Evolutionary conservation across 192 early-diverging fungal species (phyloP).

Genomic region (Funneliformis mosseae): DNA sequence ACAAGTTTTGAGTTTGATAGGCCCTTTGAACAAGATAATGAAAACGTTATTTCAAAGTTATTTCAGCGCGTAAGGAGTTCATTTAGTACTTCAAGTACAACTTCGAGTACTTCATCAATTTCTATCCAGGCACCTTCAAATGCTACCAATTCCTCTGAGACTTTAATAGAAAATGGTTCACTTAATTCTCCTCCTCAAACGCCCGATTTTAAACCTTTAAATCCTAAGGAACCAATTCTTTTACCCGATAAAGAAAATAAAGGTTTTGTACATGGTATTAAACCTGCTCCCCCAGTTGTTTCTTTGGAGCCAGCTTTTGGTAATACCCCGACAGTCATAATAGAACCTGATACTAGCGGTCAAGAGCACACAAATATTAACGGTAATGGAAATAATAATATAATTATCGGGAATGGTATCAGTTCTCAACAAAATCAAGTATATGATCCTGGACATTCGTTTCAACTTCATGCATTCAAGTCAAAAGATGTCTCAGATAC

Average conservation of each 20-base stretch:
- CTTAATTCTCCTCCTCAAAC: not conserved
- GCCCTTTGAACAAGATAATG: constrained; percentile 39
- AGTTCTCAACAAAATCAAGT: not conserved
- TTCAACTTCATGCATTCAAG: not conserved
- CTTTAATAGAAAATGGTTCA: not conserved
- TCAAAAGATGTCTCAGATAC: constrained; percentile 44
- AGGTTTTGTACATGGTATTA: not conserved
- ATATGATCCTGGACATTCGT: not conserved
- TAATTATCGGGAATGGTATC: not conserved
- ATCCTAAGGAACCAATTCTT: not conserved
- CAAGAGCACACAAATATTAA: constrained; percentile 17
- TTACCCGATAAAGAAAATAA: constrained; percentile 29
- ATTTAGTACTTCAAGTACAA: constrained; percentile 22
- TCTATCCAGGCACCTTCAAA: not conserved
- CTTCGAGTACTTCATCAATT: not conserved
- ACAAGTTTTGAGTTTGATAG: constrained; percentile 49
- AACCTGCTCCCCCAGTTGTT: constrained; percentile 7
- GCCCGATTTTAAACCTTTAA: not conserved
- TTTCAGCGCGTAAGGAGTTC: constrained; percentile 56
- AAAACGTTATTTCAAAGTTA: constrained; percentile 58
- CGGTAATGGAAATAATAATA: not conserved
- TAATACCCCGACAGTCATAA: not conserved
- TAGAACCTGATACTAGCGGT: not conserved
- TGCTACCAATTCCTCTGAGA: not conserved
- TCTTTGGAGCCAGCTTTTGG: not conserved